Percentiles rank a stretch among this genome's conserved stretches.
phyloP scores from a whole-genome alignment of 1,284 basidiomycete species.

The Exobasidium rhododendri region DNA sequence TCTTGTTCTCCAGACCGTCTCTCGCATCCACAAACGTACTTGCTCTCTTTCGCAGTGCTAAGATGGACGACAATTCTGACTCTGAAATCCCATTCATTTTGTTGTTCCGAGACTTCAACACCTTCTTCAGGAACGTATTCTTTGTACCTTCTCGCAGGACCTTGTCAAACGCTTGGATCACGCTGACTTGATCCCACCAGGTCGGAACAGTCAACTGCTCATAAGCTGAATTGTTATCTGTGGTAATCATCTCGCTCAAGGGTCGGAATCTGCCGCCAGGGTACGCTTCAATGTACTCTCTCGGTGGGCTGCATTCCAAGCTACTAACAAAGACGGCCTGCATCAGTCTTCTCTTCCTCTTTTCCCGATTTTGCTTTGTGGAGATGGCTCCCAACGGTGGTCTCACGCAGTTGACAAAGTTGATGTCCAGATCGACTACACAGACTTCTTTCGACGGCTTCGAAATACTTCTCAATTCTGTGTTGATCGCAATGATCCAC shows the following conservation, averaged over 20 bases:
- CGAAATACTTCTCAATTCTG: slow-evolving; percentile 76
- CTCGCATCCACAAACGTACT: slow-evolving; percentile 82
- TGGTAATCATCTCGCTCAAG: slow-evolving; percentile 66
- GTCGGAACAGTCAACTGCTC: slow-evolving; percentile 74
- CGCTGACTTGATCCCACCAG: slow-evolving; percentile 87
- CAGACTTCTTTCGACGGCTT: slow-evolving; percentile 72
- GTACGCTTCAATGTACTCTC: slow-evolving; percentile 90
- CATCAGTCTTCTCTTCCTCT: slow-evolving; percentile 69
- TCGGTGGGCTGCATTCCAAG: slow-evolving; percentile 49
- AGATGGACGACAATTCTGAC: slow-evolving; percentile 39
- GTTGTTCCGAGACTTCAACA: slow-evolving; percentile 26
- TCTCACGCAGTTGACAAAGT: slow-evolving; percentile 75
- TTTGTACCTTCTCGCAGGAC: slow-evolving; percentile 58
- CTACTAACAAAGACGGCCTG: slow-evolving; percentile 35
- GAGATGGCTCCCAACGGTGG: slow-evolving; percentile 79
- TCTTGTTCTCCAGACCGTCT: slow-evolving; percentile 70
- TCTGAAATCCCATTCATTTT: slow-evolving; percentile 25
- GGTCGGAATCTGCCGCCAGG: slow-evolving; percentile 68
- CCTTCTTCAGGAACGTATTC: slow-evolving; percentile 36
- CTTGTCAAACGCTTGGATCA: slow-evolving; percentile 82
- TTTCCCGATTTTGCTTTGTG: slow-evolving; percentile 75
- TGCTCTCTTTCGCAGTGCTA: slow-evolving; percentile 64
- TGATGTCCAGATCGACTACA: slow-evolving; percentile 87
- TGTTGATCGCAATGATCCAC: slow-evolving; percentile 87
- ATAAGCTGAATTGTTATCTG: slow-evolving; percentile 79